Percentiles rank a stretch among this genome's conserved stretches.
phyloP scores from a whole-genome alignment of 768 basidiomycete genomes.

The Serendipita sp. region DNA sequence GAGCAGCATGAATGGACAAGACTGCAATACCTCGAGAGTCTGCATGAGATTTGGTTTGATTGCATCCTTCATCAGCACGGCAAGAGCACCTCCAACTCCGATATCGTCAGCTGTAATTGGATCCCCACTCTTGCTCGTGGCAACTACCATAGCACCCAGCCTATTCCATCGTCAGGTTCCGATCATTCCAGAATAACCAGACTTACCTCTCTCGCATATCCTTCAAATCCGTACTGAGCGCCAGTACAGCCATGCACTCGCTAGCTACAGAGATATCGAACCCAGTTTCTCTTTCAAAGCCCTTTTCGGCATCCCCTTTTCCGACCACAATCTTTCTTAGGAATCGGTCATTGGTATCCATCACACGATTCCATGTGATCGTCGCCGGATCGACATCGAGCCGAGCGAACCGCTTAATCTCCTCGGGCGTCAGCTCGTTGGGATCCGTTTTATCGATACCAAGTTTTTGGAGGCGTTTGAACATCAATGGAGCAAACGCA shows the following conservation, averaged over 20 bases:
- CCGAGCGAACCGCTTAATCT: slow-evolving; percentile 76
- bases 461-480: slow-evolving; percentile 87
- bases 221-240: slow-evolving; percentile 67
- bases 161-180: slow-evolving; percentile 10
- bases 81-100: slow-evolving; percentile 85
- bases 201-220: slow-evolving; percentile 69
- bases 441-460: slow-evolving; percentile 91
- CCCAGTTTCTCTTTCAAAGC: slow-evolving; percentile 73
- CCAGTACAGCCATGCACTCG: slow-evolving; percentile 96
- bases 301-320: slow-evolving; percentile 78
- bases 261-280: slow-evolving; percentile 97
- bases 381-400: slow-evolving; percentile 82
- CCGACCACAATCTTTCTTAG: slow-evolving; percentile 87
- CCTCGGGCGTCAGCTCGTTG: slow-evolving; percentile 80
- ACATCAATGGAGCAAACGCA: slow-evolving; percentile 89
- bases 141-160: slow-evolving; percentile 94
- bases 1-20: neutral
- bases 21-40: slow-evolving; percentile 52
- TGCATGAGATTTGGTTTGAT: slow-evolving; percentile 99
- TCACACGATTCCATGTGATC: slow-evolving; percentile 94
- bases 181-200: neutral
- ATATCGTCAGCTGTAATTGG: slow-evolving; percentile 93
- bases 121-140: slow-evolving; percentile 77
- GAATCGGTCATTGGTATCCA: slow-evolving; percentile 96
- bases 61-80: slow-evolving; percentile 95